Conservation (phyloP, 2,329 filamentous ascomycete genomes). For the Metarhizium humberi region DNA sequence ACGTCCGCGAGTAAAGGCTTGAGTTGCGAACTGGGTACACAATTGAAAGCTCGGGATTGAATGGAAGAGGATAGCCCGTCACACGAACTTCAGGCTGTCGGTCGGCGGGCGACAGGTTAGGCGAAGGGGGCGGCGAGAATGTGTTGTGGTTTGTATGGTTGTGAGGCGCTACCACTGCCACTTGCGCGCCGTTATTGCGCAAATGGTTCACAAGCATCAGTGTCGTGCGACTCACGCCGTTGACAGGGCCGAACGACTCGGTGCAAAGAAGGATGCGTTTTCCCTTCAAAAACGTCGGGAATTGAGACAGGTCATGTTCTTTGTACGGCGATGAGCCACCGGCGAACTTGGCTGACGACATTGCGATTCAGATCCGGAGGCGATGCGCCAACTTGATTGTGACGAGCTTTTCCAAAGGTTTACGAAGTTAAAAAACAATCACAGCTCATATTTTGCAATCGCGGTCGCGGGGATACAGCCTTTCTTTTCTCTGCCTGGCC, state of each 20-base stretch:
- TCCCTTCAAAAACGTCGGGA: constrained; percentile 41
- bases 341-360: constrained; percentile 7
- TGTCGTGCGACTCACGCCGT: constrained; percentile 64
- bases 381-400: background rate
- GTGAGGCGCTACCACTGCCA: constrained; percentile 58
- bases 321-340: constrained; percentile 9
- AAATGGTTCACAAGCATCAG: constrained; percentile 60
- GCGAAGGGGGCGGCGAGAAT: constrained; percentile 35
- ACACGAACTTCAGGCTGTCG: constrained; percentile 45
- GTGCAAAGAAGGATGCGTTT: constrained; percentile 59
- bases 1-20: constrained; percentile 49
- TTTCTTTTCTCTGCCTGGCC: constrained; percentile 12
- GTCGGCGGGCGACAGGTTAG: constrained; percentile 20
- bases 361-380: background rate
- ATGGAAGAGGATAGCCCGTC: constrained; percentile 56
- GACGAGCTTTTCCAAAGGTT: too few relatives aligned
- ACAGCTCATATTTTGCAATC: background rate
- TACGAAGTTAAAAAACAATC: too few relatives aligned
- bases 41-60: constrained; percentile 62
- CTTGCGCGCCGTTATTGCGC: constrained; percentile 51
- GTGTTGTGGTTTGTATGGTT: constrained; percentile 45
- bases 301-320: constrained; percentile 32
- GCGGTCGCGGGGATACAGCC: background rate
- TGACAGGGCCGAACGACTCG: constrained; percentile 63
- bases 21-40: constrained; percentile 61